Percentiles rank a stretch among this genome's conserved stretches.
These are phyloP conservation scores for Alternaria triticina DNA, from an alignment of 2,329 filamentous ascomycete genomes.

Conservation along the genomic window DNA sequence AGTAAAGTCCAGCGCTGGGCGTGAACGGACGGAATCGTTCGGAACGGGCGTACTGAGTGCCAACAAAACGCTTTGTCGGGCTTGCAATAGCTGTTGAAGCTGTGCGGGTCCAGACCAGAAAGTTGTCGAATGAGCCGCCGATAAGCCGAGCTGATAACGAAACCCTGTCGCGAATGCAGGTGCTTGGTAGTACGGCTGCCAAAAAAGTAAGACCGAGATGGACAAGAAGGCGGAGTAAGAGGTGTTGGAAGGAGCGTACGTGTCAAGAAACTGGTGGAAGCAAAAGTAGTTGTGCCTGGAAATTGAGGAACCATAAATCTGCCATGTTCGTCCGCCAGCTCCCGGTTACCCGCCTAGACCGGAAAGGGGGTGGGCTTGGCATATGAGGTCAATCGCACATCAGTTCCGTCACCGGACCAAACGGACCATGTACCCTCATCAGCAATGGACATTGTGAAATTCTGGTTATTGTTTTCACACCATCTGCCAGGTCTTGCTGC, in stretches of 20 bases:
- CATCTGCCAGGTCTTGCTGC: background rate
- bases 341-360: slow-evolving; percentile 30
- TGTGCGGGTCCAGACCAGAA: slow-evolving; percentile 24
- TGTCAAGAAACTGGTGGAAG: slow-evolving; percentile 7
- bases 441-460: background rate
- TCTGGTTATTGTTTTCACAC: background rate
- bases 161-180: slow-evolving; percentile 23
- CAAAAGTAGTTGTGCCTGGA: slow-evolving; percentile 14
- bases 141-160: slow-evolving; percentile 49
- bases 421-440: background rate
- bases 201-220: slow-evolving; percentile 1
- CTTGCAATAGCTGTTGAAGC: slow-evolving; percentile 9
- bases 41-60: background rate
- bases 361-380: slow-evolving; percentile 32
- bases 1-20: background rate
- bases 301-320: slow-evolving; percentile 19
- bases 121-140: slow-evolving; percentile 34
- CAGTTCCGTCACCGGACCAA: slow-evolving; percentile 1
- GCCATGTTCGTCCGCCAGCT: slow-evolving; percentile 29
- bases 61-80: background rate
- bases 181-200: background rate
- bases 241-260: slow-evolving; percentile 12
- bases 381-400: slow-evolving; percentile 14
- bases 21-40: background rate
- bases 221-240: background rate